Base-by-base conservation (phyloP, 371 early-diverging fungal species). In the Chytridiales sp. region DNA sequence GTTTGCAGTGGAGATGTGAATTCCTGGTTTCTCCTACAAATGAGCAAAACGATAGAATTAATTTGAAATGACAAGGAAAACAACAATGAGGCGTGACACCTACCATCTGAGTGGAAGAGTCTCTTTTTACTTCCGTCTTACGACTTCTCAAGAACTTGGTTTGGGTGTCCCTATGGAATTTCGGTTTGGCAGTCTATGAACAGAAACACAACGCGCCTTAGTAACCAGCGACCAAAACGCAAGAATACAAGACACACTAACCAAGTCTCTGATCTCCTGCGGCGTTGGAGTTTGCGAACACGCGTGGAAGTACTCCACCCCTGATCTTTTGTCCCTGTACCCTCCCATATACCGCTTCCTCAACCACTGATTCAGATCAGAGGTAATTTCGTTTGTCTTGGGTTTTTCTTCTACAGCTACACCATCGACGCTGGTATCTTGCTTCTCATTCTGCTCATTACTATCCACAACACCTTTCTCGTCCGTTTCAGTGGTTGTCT, bases 91-190 rank as follows among this genome's bases (percentile, higher is more conserved):
- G 24, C 19, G 9, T 8, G 9, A 2, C 11, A 4, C 27, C n/a
- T 64, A 78, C 81, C 82, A 81, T 80, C 61, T 81, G 82, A 11
- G 80, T 81, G n/a, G 43, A 49, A 4, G 64, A 26, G 26, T 81
- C 79, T 0, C 52, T 27, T 11, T 19, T 49, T 15, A 67, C 38
- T 61, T 81, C 80, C 1, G 64, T 46, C 8, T 32, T 26, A 11
- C 77, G 60, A 39, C 78, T 70, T 17, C 64, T 44, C 27, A 58
- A 27, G 40, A 73, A 67, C 53, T 76, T 71, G 11, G 82, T 81
- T 59, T 81, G 82, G 3, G 75, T 69, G 47, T 81, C 82, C 6
- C 78, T 47, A 42, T 77, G 74, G 54, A 66, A 71, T 41, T 64
- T 70, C n/a, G 60, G 53, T 17, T 61, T 54, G 22, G 71, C 66